Evolutionary conservation across 2,329 filamentous ascomycete species (phyloP), one percentile per base, ranked within the genome.

Genomic region (Scedosporium dehoogii): DNA sequence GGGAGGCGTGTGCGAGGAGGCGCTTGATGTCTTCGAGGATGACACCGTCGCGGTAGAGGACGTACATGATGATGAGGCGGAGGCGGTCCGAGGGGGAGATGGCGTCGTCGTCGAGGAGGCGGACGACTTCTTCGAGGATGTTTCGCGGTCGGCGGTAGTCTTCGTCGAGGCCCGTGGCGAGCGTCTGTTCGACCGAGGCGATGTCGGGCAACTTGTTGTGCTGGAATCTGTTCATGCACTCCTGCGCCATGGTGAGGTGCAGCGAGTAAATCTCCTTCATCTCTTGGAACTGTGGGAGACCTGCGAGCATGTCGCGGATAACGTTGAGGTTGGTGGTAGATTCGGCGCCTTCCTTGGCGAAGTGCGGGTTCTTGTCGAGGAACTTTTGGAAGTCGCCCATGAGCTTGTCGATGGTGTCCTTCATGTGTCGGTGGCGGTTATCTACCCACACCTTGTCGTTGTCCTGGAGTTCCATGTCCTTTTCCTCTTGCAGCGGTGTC

Each of bases 291-390:
- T 97, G 91, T 12, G 92, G 92, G 64, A 99, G 77, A 7, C 92
- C 93, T 14, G 91, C 94, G 76, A 99, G 79, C 94, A 99, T 99
- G 74, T 97, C 92, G 70, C 94, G 91, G 74, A 99, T 96, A 27
- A 90, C 89, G 74, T 92, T 96, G 62, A 99, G 79, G 71, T 85
- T 96, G 48, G 87, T 96, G 48, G 87, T 88, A 38, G 86, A 83
- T 63, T 89, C 84, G 66, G 83, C 83, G 65, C 83, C 79, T 70
- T 85, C 81, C 66, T 94, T 87, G 12, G 91, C 90, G 70, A 97
- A 97, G 71, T 97, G 91, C 14, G 92, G 90, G 71, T 99, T 96
- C 64, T 94, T 87, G 53, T 88, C 85, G 69, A 96, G 83, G 75
- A 99, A 99, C 71, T 87, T 92, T 69, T 92, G 87, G 71, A 99